Conservation (phyloP, 768 basidiomycete genomes). For the Scleroderma citrinum region DNA sequence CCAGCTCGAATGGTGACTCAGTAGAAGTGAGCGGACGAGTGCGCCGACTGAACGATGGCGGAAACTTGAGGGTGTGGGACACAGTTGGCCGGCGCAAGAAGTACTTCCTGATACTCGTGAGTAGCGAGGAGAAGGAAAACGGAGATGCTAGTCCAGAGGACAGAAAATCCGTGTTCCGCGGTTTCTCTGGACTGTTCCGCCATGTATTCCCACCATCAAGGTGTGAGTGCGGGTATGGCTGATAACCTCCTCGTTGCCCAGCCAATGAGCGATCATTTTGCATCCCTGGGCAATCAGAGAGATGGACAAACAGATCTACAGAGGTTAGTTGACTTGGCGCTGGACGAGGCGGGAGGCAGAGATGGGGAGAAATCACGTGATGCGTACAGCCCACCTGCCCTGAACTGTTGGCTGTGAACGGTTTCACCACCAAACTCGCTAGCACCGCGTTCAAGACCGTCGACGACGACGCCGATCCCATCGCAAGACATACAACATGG, state of each 20-base stretch:
- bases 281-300: conserved; percentile 13
- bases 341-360: not conserved
- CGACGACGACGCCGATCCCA: conserved; percentile 11
- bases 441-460: conserved; percentile 19
- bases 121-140: conserved; percentile 8
- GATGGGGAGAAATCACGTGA: conserved; percentile 19
- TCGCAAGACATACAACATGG: conserved; percentile 30
- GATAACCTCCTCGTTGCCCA: conserved; percentile 3
- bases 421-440: conserved; percentile 1
- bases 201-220: conserved; percentile 12
- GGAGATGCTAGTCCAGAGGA: conserved; percentile 3
- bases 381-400: conserved; percentile 12
- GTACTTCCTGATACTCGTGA: conserved; percentile 11
- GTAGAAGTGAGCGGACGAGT: conserved; percentile 12
- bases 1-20: conserved; percentile 20
- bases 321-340: not conserved
- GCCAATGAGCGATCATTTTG: conserved; percentile 8
- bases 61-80: conserved; percentile 11
- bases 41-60: conserved; percentile 22
- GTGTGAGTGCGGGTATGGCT: conserved; percentile 16
- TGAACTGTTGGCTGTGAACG: conserved; percentile 10
- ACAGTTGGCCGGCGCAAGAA: conserved; percentile 13
- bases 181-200: conserved; percentile 17
- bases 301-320: not conserved
- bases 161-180: conserved; percentile 2